phyloP scores from a whole-genome alignment of 371 early-diverging fungal genomes.

The Mortierella sp. region DNA sequence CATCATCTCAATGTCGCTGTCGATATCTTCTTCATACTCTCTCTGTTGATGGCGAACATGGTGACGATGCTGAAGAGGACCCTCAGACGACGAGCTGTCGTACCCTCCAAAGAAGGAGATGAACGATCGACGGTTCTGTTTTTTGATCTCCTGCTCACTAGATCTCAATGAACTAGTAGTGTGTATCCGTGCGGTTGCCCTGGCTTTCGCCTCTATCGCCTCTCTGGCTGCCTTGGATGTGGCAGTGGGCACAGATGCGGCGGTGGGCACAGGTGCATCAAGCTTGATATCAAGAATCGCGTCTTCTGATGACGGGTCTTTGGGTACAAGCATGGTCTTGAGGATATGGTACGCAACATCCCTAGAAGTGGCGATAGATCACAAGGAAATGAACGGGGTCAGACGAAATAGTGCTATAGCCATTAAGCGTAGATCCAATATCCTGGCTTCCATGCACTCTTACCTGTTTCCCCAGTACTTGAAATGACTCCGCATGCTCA shows the following conservation, averaged over 20 bases:
- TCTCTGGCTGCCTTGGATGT: constrained; percentile 23
- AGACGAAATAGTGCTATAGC: too few relatives aligned
- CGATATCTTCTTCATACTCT: constrained; percentile 11
- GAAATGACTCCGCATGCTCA: constrained; percentile 64
- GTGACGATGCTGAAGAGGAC: background rate
- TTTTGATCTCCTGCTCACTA: constrained; percentile 21
- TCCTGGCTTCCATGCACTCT: background rate
- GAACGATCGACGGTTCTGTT: constrained; percentile 38
- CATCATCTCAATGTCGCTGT: constrained; percentile 32
- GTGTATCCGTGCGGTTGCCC: constrained; percentile 10
- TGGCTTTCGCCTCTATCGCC: constrained; percentile 38
- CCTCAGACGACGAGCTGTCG: constrained; percentile 17
- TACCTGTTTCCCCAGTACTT: constrained; percentile 65
- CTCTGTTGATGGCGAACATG: background rate
- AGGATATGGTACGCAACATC: constrained; percentile 50
- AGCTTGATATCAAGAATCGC: constrained; percentile 29
- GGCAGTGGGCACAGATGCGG: constrained; percentile 18
- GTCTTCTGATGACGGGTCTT: constrained; percentile 2
- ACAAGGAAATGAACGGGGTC: too few relatives aligned
- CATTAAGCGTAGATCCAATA: too few relatives aligned
- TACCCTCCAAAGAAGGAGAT: constrained; percentile 39
- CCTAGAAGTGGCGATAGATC: constrained; percentile 3
- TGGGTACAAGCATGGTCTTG: constrained; percentile 22
- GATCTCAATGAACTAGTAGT: background rate
- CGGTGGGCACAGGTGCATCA: background rate